Evolutionary conservation across 176 grass and related monocot species (phyloP).

Genomic region (Avena atlantica): DNA sequence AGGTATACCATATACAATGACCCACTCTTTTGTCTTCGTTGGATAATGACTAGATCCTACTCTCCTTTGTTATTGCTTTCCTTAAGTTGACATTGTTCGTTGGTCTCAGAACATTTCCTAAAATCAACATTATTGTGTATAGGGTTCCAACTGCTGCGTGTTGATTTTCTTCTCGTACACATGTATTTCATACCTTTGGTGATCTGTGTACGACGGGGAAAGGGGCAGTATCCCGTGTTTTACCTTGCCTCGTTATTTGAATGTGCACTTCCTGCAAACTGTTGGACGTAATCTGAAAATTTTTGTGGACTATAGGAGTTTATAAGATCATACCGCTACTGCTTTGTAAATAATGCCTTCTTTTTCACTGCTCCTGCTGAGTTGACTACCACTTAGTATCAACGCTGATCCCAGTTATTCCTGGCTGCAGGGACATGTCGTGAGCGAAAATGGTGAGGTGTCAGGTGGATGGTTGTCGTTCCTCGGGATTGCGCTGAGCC

Average conservation of each 20-base stretch:
- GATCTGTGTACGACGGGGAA: background rate
- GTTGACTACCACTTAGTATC: background rate
- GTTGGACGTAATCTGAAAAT: background rate
- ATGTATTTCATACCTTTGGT: background rate
- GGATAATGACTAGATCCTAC: background rate
- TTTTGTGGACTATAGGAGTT: background rate
- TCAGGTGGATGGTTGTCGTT: constrained; percentile 13
- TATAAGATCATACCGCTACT: background rate
- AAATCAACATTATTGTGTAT: background rate
- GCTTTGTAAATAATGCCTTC: background rate
- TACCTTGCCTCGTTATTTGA: background rate
- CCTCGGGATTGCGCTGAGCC: background rate
- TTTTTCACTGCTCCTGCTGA: background rate
- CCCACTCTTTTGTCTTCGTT: background rate
- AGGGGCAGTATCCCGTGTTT: background rate
- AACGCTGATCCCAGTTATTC: background rate
- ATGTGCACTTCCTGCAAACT: background rate
- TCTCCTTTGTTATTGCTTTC: background rate
- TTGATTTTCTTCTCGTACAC: background rate
- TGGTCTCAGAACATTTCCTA: background rate
- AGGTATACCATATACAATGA: background rate
- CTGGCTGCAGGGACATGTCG: background rate
- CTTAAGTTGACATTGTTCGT: background rate
- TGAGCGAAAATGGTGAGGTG: background rate
- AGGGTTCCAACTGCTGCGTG: too few species aligned